Evolutionary conservation across 208 protist species (phyloP).

Genomic region (Leptomonas pyrrhocoris): DNA sequence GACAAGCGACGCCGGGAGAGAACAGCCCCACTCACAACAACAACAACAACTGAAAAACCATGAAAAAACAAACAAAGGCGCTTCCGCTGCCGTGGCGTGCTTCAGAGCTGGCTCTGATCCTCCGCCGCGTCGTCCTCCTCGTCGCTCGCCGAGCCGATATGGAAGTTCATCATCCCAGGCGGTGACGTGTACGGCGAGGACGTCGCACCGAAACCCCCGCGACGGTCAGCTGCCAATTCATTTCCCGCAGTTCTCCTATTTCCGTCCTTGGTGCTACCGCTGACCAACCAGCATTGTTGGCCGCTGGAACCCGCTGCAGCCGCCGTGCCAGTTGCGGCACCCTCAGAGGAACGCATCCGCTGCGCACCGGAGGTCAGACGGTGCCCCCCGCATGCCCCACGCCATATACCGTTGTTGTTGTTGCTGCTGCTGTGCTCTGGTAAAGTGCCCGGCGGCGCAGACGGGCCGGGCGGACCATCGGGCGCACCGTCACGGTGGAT

Average conservation of each 20-base stretch:
- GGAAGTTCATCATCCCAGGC: constrained; percentile 26
- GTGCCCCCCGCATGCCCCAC: no score
- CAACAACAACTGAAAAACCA: no score
- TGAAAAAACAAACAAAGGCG: no score
- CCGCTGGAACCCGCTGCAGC: background rate
- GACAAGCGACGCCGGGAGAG: no score
- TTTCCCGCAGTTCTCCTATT: background rate
- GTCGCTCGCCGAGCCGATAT: constrained; percentile 30
- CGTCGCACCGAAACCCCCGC: background rate
- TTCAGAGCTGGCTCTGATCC: background rate
- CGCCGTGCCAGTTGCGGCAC: background rate
- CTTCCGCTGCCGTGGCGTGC: no score
- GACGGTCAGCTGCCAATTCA: background rate
- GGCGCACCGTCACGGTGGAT: background rate
- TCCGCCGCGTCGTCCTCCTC: constrained; percentile 11
- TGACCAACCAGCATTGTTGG: background rate
- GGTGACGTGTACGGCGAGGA: background rate
- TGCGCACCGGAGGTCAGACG: no score
- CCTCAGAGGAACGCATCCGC: background rate
- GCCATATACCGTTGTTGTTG: background rate
- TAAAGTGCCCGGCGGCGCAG: no score
- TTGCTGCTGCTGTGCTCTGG: background rate
- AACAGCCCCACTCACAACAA: no score
- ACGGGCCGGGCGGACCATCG: no score
- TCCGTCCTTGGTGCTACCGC: background rate